A percentile compares a stretch with the other conserved stretches of the same genome.
Conservation (phyloP, 768 basidiomycete species). For the Hygrophoropsis aurantiaca region DNA sequence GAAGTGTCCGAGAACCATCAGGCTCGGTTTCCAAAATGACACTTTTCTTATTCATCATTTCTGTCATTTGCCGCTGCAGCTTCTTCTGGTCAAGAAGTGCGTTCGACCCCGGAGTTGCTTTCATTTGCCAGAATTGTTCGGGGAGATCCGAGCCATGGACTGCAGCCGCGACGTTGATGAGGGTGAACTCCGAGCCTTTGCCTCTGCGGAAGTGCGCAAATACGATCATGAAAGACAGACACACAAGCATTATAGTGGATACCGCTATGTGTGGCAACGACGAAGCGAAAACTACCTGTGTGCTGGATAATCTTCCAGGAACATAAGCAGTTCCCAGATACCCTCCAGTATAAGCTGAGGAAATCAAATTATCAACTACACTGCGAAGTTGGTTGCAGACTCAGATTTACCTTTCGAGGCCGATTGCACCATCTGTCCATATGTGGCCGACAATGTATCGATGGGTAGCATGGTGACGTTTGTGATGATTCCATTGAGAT, state of each 20-base stretch:
- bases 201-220: constrained; percentile 21
- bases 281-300: constrained; percentile 21
- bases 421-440: constrained; percentile 20
- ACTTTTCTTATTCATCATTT: constrained; percentile 8
- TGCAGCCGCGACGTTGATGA: constrained; percentile 19
- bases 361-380: neutral
- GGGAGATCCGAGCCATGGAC: constrained; percentile 25
- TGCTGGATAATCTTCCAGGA: constrained; percentile 23
- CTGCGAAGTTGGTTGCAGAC: neutral
- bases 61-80: constrained; percentile 2
- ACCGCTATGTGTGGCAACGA: constrained; percentile 26
- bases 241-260: constrained; percentile 20
- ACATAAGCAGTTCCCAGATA: constrained; percentile 26
- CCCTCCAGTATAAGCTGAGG: constrained; percentile 17
- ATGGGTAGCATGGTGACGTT: constrained; percentile 10
- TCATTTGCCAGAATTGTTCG: constrained; percentile 14
- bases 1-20: too few relatives aligned
- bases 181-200: constrained; percentile 22
- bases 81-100: neutral
- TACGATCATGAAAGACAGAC: constrained; percentile 19
- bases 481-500: neutral
- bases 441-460: constrained; percentile 15
- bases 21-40: too few relatives aligned
- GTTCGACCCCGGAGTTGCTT: neutral
- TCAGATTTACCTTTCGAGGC: constrained; percentile 8